phyloP scores from a whole-genome alignment of 495 filamentous ascomycete species.

The Pyronema omphalodes region DNA sequence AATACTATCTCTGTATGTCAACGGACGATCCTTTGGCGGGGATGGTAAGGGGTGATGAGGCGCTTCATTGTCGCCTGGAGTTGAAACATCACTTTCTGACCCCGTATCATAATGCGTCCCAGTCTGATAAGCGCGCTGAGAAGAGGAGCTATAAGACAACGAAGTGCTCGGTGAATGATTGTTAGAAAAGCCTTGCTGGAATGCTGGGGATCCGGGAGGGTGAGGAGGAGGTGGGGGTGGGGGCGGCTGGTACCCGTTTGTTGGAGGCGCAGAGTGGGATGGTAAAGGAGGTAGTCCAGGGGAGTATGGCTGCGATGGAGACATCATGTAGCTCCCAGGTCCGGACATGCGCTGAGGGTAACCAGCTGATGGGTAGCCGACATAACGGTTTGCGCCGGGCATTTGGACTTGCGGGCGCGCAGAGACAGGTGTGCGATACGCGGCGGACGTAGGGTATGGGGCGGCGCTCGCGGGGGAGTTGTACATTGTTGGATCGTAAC shows the following conservation, averaged over 20 bases:
- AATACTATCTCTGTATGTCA: constrained; percentile 4
- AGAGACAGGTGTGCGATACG: background rate
- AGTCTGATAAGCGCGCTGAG: background rate
- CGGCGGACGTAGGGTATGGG: constrained; percentile 14
- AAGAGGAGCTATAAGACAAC: background rate
- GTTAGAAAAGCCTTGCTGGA: background rate
- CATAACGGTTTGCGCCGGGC: background rate
- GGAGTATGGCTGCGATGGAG: constrained; percentile 16
- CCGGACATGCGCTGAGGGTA: constrained; percentile 14
- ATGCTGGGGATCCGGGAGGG: constrained; percentile 19
- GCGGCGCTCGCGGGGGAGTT: constrained; percentile 10
- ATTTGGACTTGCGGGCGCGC: background rate
- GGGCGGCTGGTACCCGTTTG: constrained; percentile 19
- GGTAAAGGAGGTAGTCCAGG: constrained; percentile 19
- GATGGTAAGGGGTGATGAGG: constrained; percentile 17
- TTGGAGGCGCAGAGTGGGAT: constrained; percentile 17
- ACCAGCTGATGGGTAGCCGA: constrained; percentile 3
- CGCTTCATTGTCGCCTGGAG: constrained; percentile 9
- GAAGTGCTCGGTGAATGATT: background rate
- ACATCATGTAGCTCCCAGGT: constrained; percentile 14
- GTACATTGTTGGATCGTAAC: constrained; percentile 22
- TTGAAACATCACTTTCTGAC: constrained; percentile 22
- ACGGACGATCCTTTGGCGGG: constrained; percentile 16
- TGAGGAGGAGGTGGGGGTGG: constrained; percentile 21
- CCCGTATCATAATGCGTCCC: constrained; percentile 22